Base-by-base conservation (phyloP, 176 grass and related monocot genomes). In the Phoenix roebelenii region DNA sequence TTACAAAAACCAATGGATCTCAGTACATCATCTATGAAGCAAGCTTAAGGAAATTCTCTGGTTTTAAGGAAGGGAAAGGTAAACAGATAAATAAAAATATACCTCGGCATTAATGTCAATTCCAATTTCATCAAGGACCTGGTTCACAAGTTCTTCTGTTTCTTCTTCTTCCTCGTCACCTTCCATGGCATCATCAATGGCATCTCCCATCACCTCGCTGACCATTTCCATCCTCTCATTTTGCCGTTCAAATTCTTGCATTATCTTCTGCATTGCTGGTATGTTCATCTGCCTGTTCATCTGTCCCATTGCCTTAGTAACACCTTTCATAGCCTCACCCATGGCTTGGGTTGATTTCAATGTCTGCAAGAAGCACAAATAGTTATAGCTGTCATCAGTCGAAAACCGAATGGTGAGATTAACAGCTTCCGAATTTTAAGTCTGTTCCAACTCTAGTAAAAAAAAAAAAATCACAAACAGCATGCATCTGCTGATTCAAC, bases 141-240 rank as follows among this genome's bases (percentile, higher is more conserved):
- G 85, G 69, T 66, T 89, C 52, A 89, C 86, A 54, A 89, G 81
- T 52, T 89, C 86, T 63, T 85, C 86, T 14, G 81, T 85, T 76
- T 85, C 77, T 30, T 81, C 81, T 50, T 89, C 86, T 39, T 89
- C 86, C 81, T 89, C 81, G 1, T 89, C 86, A 16, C 81, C 81
- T 48, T 85, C 86, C 30, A 85, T 66, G 24, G 86, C 81, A 68
- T 89, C 86, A 55, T 89, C 86, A 4, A 89, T 85, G 18, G 86
- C 86, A 55, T 85, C 86, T 2, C 64, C 86, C 86, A 89, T 85
- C 35, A 89, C 77, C 71, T 89, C 86, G 3, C 77, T 81, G 10
- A 72, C 72, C 86, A 89, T 89, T 72, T 89, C 86, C 86, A 89
- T 89, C 66, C 68, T 79, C 70, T 89, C 86, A n/a, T 89, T 89